These are phyloP conservation scores for Echinochloa phyllopogon DNA, from an alignment of 176 grass and related monocot species.

Conservation along the genomic window DNA sequence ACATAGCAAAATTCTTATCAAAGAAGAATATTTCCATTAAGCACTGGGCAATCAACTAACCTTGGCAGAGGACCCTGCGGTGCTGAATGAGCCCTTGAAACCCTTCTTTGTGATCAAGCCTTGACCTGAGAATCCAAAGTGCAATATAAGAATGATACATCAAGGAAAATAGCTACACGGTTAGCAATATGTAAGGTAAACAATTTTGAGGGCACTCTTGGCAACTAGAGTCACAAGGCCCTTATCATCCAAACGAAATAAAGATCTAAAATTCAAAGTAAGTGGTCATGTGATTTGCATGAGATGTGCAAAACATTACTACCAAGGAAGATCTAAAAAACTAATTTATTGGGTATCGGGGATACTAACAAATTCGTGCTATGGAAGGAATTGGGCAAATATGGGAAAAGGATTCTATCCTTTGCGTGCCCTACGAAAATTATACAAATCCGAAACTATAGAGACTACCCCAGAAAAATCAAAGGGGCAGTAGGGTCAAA, in stretches of 20 bases:
- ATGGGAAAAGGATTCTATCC: background rate
- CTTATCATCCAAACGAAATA: background rate
- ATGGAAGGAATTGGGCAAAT: background rate
- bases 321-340: background rate
- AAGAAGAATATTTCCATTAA: background rate
- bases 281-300: background rate
- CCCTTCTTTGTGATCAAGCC: constrained; percentile 89
- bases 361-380: background rate
- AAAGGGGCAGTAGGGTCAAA: background rate
- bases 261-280: constrained; percentile 9
- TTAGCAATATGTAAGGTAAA: background rate
- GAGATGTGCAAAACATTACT: background rate
- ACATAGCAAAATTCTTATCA: background rate
- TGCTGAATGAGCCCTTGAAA: constrained; percentile 79
- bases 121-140: constrained; percentile 58
- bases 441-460: background rate
- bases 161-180: background rate
- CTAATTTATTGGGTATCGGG: background rate
- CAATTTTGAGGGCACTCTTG: background rate
- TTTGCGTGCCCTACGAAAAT: background rate
- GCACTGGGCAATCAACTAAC: constrained; percentile 40
- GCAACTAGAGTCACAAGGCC: background rate
- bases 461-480: background rate
- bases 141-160: constrained; percentile 22
- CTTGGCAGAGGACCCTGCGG: constrained; percentile 89